These are phyloP conservation scores for Avicennia marina DNA, from an alignment of 257 asterid species.

Conservation along the genomic window DNA sequence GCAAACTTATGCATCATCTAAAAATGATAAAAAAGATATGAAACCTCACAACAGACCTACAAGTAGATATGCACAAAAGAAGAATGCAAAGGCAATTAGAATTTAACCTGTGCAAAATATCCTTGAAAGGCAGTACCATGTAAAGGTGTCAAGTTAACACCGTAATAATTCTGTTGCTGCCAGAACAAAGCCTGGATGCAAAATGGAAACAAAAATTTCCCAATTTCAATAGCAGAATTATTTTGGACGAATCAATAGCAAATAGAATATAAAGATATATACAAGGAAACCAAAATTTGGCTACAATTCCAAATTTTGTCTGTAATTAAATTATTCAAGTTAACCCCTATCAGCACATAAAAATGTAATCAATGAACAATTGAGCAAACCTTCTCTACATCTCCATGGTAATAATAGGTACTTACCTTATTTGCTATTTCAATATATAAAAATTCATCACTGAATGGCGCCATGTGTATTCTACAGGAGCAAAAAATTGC, in stretches of 20 bases:
- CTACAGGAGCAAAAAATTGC: slow-evolving; percentile 45
- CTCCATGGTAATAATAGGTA: slow-evolving; percentile 2
- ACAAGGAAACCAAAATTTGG: too few species aligned
- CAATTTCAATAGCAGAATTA: not conserved
- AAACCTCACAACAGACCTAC: not conserved
- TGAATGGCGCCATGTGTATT: slow-evolving; percentile 98
- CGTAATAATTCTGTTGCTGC: slow-evolving; percentile 96
- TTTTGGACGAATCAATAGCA: too few species aligned
- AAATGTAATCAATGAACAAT: too few species aligned
- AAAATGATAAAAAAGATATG: slow-evolving; percentile 2
- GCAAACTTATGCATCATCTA: slow-evolving; percentile 2
- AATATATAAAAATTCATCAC: slow-evolving; percentile 77
- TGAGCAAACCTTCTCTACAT: too few species aligned
- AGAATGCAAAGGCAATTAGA: slow-evolving; percentile 7
- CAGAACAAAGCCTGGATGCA: slow-evolving; percentile 83
- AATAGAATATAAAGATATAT: too few species aligned
- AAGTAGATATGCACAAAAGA: not conserved
- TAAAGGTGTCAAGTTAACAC: slow-evolving; percentile 84
- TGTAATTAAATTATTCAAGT: too few species aligned
- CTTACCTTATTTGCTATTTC: slow-evolving; percentile 94
- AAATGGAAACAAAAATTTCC: slow-evolving; percentile 22
- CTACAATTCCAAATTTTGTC: not conserved
- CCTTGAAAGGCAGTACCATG: slow-evolving; percentile 95
- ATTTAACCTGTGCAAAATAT: slow-evolving; percentile 91
- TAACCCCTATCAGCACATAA: too few species aligned